These are phyloP conservation scores for Lepidium africanum DNA, from an alignment of 345 rosid genomes.

Conservation along the genomic window DNA sequence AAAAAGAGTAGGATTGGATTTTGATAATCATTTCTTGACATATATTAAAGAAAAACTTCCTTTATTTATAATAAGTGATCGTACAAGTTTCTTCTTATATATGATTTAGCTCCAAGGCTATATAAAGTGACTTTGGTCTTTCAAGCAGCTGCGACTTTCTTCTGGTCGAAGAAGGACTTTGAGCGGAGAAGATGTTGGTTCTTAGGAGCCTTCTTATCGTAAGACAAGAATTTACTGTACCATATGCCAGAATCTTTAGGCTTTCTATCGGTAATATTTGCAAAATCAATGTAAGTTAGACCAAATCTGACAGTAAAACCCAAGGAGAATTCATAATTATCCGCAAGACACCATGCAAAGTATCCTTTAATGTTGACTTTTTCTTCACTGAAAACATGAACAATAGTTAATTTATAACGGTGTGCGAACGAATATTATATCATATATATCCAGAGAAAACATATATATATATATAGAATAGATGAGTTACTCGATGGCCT, in stretches of 20 bases:
- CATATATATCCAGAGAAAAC: too few relatives aligned
- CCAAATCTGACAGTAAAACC: constrained; percentile 16
- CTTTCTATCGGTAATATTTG: not conserved
- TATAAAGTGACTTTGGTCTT: not conserved
- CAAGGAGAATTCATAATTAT: not conserved
- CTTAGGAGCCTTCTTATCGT: not conserved
- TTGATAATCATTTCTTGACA: too few relatives aligned
- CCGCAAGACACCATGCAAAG: not conserved
- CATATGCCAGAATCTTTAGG: constrained; percentile 12
- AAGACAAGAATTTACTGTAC: constrained; percentile 1
- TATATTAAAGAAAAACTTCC: too few relatives aligned
- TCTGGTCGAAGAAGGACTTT: not conserved
- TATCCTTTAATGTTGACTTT: constrained; percentile 5
- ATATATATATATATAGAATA: too few relatives aligned
- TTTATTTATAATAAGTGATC: too few relatives aligned
- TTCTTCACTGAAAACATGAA: not conserved
- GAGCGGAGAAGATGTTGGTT: not conserved
- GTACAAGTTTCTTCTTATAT: too few relatives aligned
- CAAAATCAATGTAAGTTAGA: constrained; percentile 2
- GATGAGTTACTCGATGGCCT: too few relatives aligned
- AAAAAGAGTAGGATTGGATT: too few relatives aligned
- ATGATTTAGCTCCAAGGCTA: not conserved
- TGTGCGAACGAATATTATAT: not conserved
- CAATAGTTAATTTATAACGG: not conserved
- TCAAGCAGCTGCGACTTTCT: not conserved